These are phyloP conservation scores for Chernovozyma sophiae-reginae DNA, from an alignment of 1,139 yeast genomes.

Conservation along the genomic window DNA sequence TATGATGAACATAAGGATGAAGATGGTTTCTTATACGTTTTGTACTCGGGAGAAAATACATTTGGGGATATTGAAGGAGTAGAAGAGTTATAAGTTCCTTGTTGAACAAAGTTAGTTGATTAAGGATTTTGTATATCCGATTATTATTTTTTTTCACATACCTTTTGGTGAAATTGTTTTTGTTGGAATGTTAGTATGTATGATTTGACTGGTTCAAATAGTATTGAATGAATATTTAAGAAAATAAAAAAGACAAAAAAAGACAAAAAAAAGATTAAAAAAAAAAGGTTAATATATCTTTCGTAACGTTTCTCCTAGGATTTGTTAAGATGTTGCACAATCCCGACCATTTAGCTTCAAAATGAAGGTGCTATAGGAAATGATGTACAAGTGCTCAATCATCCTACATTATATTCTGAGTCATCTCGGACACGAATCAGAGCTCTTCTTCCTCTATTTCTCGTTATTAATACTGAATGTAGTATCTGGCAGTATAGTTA, in stretches of 20 bases:
- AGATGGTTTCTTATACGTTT: conserved; percentile 92
- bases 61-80: conserved; percentile 45
- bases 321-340: no score
- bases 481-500: not conserved
- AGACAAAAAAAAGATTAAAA: no score
- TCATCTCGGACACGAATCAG: no score
- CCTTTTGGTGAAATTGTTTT: conserved; percentile 1
- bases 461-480: not conserved
- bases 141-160: not conserved
- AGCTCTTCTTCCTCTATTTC: no score
- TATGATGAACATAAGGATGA: conserved; percentile 97
- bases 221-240: conserved; percentile 3
- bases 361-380: no score
- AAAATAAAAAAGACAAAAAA: no score
- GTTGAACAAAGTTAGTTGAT: not conserved
- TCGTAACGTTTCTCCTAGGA: no score
- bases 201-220: conserved; percentile 7
- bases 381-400: no score
- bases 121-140: not conserved
- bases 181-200: conserved; percentile 2
- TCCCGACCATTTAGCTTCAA: no score
- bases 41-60: conserved; percentile 85
- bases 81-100: conserved; percentile 3
- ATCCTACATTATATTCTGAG: no score
- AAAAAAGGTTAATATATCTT: no score